Evolutionary conservation across 495 filamentous ascomycete species (phyloP).

Genomic region (Staphylotrichum longicolle): DNA sequence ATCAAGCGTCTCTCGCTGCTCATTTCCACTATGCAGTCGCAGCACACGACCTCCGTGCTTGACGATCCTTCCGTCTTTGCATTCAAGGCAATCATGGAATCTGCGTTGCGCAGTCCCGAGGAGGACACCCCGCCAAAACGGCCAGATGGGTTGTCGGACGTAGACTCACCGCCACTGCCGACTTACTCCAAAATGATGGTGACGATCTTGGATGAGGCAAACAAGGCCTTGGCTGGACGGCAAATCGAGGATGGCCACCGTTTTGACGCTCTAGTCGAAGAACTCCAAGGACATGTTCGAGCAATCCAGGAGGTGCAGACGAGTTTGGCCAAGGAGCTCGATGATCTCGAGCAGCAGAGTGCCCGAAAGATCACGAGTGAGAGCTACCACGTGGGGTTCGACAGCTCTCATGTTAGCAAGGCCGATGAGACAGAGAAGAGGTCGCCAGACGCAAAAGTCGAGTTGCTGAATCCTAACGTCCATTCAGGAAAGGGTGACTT

Average conservation of each 20-base stretch:
- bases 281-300: constrained; percentile 67
- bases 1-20: constrained; percentile 37
- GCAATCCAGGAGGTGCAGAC: constrained; percentile 76
- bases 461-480: constrained; percentile 75
- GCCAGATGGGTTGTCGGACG: constrained; percentile 68
- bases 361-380: constrained; percentile 91
- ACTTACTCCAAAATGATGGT: constrained; percentile 96
- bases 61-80: constrained; percentile 70
- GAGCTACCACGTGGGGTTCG: constrained; percentile 84
- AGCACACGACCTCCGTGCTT: constrained; percentile 59
- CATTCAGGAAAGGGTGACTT: constrained; percentile 20
- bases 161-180: constrained; percentile 62
- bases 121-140: constrained; percentile 73
- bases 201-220: constrained; percentile 85
- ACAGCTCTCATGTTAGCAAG: constrained; percentile 74
- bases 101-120: constrained; percentile 57
- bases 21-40: constrained; percentile 42
- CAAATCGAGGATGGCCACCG: constrained; percentile 55
- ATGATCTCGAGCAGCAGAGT: constrained; percentile 82
- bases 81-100: constrained; percentile 82
- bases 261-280: constrained; percentile 67
- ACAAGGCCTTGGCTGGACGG: constrained; percentile 74
- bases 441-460: constrained; percentile 46
- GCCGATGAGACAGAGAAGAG: constrained; percentile 21
- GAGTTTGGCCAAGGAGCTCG: constrained; percentile 67